phyloP scores from a whole-genome alignment of 1,139 yeast genomes.

The Blastobotrys raffinosifermentans region DNA sequence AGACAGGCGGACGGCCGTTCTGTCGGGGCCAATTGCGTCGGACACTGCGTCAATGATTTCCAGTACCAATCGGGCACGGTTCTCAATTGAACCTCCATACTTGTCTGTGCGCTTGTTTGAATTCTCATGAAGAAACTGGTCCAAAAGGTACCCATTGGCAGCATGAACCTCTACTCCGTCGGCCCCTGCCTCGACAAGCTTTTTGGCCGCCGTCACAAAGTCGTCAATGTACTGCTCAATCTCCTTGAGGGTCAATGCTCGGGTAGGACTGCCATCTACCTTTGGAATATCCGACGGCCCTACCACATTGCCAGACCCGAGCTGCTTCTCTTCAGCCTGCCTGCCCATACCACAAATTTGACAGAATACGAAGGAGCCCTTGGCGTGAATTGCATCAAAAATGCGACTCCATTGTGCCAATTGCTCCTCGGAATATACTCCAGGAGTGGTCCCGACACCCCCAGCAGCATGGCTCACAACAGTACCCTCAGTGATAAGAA shows the following conservation, averaged over 20 bases:
- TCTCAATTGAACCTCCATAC: slow-evolving; percentile 66
- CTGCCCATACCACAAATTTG: slow-evolving; percentile 42
- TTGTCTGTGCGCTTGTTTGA: slow-evolving; percentile 60
- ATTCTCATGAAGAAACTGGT: slow-evolving; percentile 42
- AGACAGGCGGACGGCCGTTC: slow-evolving; percentile 53
- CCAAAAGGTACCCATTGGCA: slow-evolving; percentile 62
- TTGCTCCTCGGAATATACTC: slow-evolving; percentile 41
- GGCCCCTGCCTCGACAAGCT: slow-evolving; percentile 51
- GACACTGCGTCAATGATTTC: slow-evolving; percentile 49
- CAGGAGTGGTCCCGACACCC: slow-evolving; percentile 33
- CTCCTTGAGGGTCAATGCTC: slow-evolving; percentile 38
- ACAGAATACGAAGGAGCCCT: slow-evolving; percentile 32
- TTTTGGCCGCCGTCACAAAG: slow-evolving; percentile 40
- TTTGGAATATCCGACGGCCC: slow-evolving; percentile 32
- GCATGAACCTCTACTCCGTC: slow-evolving; percentile 65
- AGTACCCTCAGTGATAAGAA: slow-evolving; percentile 43
- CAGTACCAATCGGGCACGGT: slow-evolving; percentile 52
- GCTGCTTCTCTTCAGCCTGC: slow-evolving; percentile 24
- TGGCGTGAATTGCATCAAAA: slow-evolving; percentile 34
- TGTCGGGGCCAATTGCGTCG: slow-evolving; percentile 48
- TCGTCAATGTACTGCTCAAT: slow-evolving; percentile 34
- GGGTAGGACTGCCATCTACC: slow-evolving; percentile 32
- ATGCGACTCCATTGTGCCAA: slow-evolving; percentile 37
- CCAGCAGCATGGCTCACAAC: slow-evolving; percentile 35
- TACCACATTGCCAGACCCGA: slow-evolving; percentile 24